Evolutionary conservation across 225 moss, liverwort and hornwort species (phyloP), one percentile per base, ranked within the genome.

Genomic region (Climacium dendroides): DNA sequence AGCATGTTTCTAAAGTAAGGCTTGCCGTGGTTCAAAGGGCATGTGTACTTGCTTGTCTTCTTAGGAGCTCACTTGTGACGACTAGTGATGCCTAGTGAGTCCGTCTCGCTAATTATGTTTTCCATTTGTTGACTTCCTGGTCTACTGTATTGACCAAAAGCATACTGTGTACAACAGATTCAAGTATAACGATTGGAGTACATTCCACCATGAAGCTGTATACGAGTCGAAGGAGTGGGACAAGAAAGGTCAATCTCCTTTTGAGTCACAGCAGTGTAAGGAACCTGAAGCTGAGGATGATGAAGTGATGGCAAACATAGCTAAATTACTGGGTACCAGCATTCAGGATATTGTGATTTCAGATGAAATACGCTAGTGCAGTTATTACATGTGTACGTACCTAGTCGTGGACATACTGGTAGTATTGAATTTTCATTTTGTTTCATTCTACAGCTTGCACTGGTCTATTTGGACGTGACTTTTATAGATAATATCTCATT

Each of bases 151-250:
- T 81, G 14, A 82, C 58, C 29, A 54, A 32, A 43, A n/a, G 37
- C 57, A 80, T 58, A 47, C 37, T 74, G 82, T 86, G 77, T 67
- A 80, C 50, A 61, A 83, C 92, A 93, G 93, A 69, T 91, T 85
- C 84, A 52, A n/a, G 29, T 93, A 92, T 78, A 52, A 84, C 34
- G 91, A 94, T 81, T 94, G 94, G 94, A 87, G 83, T 35, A 91
- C 91, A 24, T 83, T 87, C 69, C 92, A 93, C 83, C 85, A 52
- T 53, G 72, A 65, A 67, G 94, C 92, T 45, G 78, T 89, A 18
- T 78, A 73, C 30, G 74, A 83, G 71, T n/a, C 10, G 43, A 92
- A 91, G 63, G 81, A 77, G 48, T 91, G 92, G 89, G 91, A 94
- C 73, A 90, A 90, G 87, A 85, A 83, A 41, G 87, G 19, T 60